Evolutionary conservation across 2,329 filamentous ascomycete species (phyloP), one percentile per base, ranked within the genome.

Genomic region (Cytospora piceae): DNA sequence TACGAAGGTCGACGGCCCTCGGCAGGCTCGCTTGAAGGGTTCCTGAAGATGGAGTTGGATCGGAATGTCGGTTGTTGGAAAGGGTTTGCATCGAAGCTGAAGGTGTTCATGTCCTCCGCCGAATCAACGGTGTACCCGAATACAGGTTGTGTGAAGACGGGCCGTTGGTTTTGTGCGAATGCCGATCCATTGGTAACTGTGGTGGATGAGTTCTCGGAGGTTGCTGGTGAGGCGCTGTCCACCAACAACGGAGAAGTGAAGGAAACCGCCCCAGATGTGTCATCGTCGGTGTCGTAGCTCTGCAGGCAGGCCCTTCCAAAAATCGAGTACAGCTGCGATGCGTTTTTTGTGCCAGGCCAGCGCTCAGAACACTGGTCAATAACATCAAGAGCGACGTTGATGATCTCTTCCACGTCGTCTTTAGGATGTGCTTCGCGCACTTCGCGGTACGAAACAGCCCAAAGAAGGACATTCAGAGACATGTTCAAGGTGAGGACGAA

Each of bases 401-500:
- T 83, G 70, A 95, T 85, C 31, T 86, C 82, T 72, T 94, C 88
- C 0, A 96, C 90, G 69, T 95, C 90, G 54, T 93, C 88, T 24
- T 89, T 87, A 4, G 84, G 76, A 74, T 97, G 90, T 22, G 86
- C 81, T 62, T 86, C 85, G 55, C 95, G 89, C 29, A 98, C 89
- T 70, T 94, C 90, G 4, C 90, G 85, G 73, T 96, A 97, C 1
- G 94, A 96, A 9, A 96, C 85, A 1, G 91, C 88, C 95, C 95
- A 99, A 0, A 99, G 84, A 58, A 97, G 85, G 6, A 92, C 94
- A 74, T 97, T 97, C 65, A 98, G 85, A 5, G 92, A 89, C 87
- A 96, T 95, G 79, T 96, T 97, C 51, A 98, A 85, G 24, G 90
- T 89, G 66, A 97, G 85, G 1, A 96, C 87, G 73, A 97, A 97